Conservation (phyloP, 768 basidiomycete species). For the Suillus fuscotomentosus region DNA sequence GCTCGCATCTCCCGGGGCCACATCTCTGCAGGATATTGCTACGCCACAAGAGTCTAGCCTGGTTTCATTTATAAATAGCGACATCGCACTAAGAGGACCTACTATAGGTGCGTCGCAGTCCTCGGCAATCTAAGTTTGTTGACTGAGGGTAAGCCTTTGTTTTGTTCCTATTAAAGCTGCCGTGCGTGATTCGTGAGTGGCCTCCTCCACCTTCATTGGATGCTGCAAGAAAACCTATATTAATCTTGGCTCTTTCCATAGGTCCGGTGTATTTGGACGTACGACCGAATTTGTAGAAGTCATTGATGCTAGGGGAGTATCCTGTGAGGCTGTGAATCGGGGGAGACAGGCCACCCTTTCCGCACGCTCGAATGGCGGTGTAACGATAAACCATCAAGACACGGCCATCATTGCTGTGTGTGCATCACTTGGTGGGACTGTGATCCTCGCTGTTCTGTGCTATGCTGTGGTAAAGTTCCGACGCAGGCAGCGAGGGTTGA, state of each 20-base stretch:
- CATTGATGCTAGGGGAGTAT: slow-evolving; percentile 5
- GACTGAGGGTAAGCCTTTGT: background rate
- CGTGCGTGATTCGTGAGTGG: slow-evolving; percentile 43
- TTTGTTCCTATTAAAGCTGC: slow-evolving; percentile 28
- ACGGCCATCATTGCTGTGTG: slow-evolving; percentile 18
- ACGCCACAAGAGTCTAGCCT: slow-evolving; percentile 30
- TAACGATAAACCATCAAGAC: slow-evolving; percentile 4
- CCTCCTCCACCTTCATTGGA: background rate
- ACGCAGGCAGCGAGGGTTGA: slow-evolving; percentile 12
- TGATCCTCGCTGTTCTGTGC: slow-evolving; percentile 13
- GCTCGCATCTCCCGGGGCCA: slow-evolving; percentile 36
- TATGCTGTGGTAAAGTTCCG: slow-evolving; percentile 18
- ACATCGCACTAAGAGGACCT: slow-evolving; percentile 26
- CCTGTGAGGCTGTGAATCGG: background rate
- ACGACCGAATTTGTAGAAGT: slow-evolving; percentile 5
- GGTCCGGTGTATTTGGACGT: slow-evolving; percentile 37
- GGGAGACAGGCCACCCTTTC: background rate
- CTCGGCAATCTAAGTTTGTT: background rate
- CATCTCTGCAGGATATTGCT: slow-evolving; percentile 41
- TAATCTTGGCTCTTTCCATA: slow-evolving; percentile 15
- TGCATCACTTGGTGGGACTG: slow-evolving; percentile 20
- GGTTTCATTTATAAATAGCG: slow-evolving; percentile 44
- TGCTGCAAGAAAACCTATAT: background rate
- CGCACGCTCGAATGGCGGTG: background rate
- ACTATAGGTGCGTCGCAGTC: slow-evolving; percentile 35